A percentile compares a stretch with the other conserved stretches of the same genome.
Evolutionary conservation across 2,329 filamentous ascomycete genomes (phyloP).

Genomic region (Alternaria atra): DNA sequence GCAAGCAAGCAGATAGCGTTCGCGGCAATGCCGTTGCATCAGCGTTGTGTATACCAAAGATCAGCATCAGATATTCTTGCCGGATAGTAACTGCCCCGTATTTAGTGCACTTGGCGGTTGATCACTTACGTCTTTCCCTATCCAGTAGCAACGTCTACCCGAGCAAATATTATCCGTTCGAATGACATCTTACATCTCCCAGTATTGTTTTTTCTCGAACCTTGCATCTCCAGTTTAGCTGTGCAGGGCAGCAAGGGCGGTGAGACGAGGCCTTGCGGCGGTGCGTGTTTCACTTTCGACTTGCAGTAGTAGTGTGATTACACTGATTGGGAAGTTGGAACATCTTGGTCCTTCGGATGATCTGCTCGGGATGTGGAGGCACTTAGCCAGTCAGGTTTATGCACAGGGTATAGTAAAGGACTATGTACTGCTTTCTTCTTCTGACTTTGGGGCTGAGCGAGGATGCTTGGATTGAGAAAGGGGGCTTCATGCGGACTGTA

Average conservation of each 20-base stretch:
- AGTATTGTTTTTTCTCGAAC: neutral
- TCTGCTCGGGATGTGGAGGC: neutral
- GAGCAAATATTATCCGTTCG: neutral
- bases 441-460: neutral
- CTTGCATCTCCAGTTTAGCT: neutral
- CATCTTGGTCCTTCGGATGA: neutral
- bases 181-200: neutral
- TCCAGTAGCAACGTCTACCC: neutral
- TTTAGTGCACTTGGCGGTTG: conserved; percentile 4
- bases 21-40: conserved; percentile 1
- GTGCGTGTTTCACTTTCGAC: neutral
- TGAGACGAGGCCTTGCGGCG: neutral
- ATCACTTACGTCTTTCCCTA: neutral
- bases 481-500: neutral
- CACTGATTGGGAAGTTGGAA: neutral
- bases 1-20: neutral
- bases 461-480: neutral
- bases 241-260: neutral
- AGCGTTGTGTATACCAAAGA: neutral
- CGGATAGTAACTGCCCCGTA: neutral
- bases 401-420: neutral
- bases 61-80: neutral
- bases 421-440: conserved; percentile 1
- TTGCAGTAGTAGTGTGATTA: neutral
- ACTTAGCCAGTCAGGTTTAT: neutral